Base-by-base conservation (phyloP, 2,329 filamentous ascomycete species). In the Coleophoma eucalyptorum region DNA sequence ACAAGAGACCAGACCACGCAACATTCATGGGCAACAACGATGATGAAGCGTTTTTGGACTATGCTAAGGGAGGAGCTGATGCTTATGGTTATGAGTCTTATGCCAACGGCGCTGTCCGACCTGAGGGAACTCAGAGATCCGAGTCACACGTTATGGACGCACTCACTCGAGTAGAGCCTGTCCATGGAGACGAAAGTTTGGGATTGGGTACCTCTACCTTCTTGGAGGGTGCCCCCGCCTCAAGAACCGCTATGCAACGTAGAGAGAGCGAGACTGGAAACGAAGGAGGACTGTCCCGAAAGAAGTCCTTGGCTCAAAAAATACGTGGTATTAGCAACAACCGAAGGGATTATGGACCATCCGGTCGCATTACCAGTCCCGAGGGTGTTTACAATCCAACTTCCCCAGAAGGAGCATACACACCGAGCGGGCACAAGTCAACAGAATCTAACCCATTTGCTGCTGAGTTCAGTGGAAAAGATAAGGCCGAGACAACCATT, bases 181-280 rank as follows among this genome's bases (percentile, higher is more conserved):
- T 97, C 13, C 90, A 97, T 60, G 93, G 93, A 16, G 84, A 92
- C 50, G 86, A 95, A 69, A 86, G 83, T 3, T 74, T 89, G 54
- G 94, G 94, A 10, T 73, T 99, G 7, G 94, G 94, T 48, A 96
- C 92, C 1, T 96, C 91, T 33, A 99, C 94, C 2, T 97, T 97
- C 76, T 72, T 99, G 19, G 94, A 99, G 62, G 94, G 94, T 34
- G 88, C 94, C 1, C 93, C 94, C 13, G 94, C 92, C 26, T 88
- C 92, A 26, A 84, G 84, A 60, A 81, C 84, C 7, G 89, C 87
- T 16, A 89, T 96, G 49, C 82, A 89, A 66, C 84, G 87, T 54
- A 83, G 83, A 46, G 82, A 93, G 62, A 86, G 80, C 32, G 90
- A 85, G 61, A 71, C 89, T 54, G 79, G 78, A 16, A 80, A 86